These are phyloP conservation scores for Amesomyces nigricolor DNA, from an alignment of 2,329 filamentous ascomycete species.

Conservation along the genomic window DNA sequence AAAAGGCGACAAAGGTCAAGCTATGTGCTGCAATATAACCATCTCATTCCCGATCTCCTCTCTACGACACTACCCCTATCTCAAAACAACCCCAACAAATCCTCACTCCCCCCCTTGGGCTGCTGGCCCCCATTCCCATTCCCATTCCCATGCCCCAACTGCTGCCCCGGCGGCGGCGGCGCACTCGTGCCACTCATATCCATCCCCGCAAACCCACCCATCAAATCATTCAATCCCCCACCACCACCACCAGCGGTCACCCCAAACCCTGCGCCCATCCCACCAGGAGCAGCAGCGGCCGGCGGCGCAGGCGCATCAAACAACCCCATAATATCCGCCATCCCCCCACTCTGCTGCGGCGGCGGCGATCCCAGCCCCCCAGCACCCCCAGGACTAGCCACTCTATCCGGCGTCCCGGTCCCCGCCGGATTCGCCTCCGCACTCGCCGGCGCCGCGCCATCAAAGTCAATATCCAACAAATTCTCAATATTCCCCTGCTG, in stretches of 20 bases:
- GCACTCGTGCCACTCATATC: constrained; percentile 63
- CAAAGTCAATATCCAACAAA: constrained; percentile 65
- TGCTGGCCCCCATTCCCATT: constrained; percentile 6
- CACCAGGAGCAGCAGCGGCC: constrained; percentile 16
- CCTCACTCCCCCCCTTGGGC: constrained; percentile 21
- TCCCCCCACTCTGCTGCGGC: constrained; percentile 39
- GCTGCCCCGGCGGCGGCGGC: constrained; percentile 57
- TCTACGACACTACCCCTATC: neutral
- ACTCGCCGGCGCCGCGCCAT: constrained; percentile 76
- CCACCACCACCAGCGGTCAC: neutral
- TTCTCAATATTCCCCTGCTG: constrained; percentile 80
- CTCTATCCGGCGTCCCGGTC: constrained; percentile 61
- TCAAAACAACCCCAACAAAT: constrained; percentile 25
- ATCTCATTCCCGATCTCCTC: no score
- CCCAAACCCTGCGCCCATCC: neutral
- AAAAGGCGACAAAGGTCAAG: no score
- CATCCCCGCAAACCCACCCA: constrained; percentile 82
- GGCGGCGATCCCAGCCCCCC: constrained; percentile 23
- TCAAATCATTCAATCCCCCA: constrained; percentile 66
- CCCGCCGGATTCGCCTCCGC: constrained; percentile 17
- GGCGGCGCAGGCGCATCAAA: constrained; percentile 61
- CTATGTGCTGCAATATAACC: no score
- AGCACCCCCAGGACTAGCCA: constrained; percentile 52
- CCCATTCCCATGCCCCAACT: constrained; percentile 30
- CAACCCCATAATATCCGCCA: constrained; percentile 63